Evolutionary conservation across 1,284 basidiomycete species (phyloP).

Genomic region (Schizophyllum amplum): DNA sequence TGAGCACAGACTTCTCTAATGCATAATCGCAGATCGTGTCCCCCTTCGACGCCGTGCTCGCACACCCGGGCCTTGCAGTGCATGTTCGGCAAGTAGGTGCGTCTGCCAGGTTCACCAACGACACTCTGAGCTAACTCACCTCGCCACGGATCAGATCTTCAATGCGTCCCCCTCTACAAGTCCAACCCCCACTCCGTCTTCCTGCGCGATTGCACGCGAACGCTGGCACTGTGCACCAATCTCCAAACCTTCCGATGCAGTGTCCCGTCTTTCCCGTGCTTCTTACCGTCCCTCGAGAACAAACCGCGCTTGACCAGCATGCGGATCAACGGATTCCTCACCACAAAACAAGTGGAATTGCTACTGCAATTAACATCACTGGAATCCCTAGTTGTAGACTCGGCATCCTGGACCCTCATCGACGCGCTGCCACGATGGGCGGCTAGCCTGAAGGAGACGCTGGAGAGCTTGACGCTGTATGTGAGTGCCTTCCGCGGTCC

Average conservation of each 20-base stretch:
- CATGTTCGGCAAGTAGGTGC: constrained; percentile 56
- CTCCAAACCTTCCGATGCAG: constrained; percentile 49
- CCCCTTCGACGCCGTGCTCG: constrained; percentile 49
- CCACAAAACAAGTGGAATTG: constrained; percentile 35
- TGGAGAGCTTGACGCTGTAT: constrained; percentile 47
- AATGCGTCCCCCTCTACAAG: constrained; percentile 32
- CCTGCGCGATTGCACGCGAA: constrained; percentile 39
- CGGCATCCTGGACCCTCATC: constrained; percentile 51
- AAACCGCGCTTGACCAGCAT: constrained; percentile 39
- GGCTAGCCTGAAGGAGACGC: constrained; percentile 25
- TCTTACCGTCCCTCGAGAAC: constrained; percentile 36
- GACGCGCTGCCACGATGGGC: constrained; percentile 52
- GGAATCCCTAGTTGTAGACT: constrained; percentile 42
- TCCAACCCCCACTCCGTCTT: constrained; percentile 34
- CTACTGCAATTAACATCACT: constrained; percentile 28
- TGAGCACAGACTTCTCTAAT: constrained; percentile 2
- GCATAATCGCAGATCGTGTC: constrained; percentile 31
- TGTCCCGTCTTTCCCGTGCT: constrained; percentile 33
- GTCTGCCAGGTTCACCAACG: constrained; percentile 12
- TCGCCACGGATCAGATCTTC: constrained; percentile 50
- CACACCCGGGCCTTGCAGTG: constrained; percentile 41
- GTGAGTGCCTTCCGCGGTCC: constrained; percentile 29
- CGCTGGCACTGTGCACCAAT: constrained; percentile 41
- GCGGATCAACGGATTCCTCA: constrained; percentile 40
- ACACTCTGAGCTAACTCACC: too few species aligned